phyloP scores from a whole-genome alignment of 2,329 filamentous ascomycete genomes.

The Sporothrix humicola region DNA sequence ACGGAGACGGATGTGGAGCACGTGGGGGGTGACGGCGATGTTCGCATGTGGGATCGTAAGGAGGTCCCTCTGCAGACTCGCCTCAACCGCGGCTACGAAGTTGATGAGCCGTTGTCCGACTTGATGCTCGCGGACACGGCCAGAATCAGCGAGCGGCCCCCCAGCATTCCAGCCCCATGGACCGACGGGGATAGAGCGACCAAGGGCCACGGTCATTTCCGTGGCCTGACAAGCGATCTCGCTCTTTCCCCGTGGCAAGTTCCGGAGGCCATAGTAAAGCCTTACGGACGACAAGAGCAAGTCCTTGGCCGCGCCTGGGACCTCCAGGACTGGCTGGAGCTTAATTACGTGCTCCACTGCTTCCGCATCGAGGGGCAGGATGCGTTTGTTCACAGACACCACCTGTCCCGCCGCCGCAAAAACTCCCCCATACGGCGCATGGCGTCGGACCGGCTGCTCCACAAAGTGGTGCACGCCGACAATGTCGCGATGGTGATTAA shows the following conservation, averaged over 20 bases:
- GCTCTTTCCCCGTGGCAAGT: constrained; percentile 32
- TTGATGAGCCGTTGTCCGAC: constrained; percentile 34
- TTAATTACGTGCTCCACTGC: constrained; percentile 59
- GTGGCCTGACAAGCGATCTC: constrained; percentile 8
- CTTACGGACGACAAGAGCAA: not conserved
- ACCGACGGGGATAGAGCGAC: not conserved
- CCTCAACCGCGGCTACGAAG: constrained; percentile 20
- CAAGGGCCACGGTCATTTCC: constrained; percentile 21
- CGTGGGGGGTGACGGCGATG: constrained; percentile 22
- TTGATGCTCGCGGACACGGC: constrained; percentile 37
- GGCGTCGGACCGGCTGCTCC: constrained; percentile 47
- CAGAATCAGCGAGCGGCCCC: constrained; percentile 30
- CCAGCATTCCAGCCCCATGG: not conserved
- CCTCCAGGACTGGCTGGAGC: constrained; percentile 57
- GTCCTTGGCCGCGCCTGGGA: constrained; percentile 34
- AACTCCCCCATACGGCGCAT: constrained; percentile 14
- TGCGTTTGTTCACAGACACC: constrained; percentile 45
- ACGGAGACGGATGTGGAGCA: constrained; percentile 10
- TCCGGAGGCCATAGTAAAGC: not conserved
- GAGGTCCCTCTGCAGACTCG: not conserved
- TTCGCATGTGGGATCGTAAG: constrained; percentile 29
- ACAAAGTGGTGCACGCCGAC: constrained; percentile 55
- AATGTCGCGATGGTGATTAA: constrained; percentile 56
- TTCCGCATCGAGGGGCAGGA: constrained; percentile 54
- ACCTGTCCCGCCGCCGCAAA: constrained; percentile 2